Evolutionary conservation across 352 stramenopile species (phyloP).

Genomic region (Globisporangium cylindrosporum): DNA sequence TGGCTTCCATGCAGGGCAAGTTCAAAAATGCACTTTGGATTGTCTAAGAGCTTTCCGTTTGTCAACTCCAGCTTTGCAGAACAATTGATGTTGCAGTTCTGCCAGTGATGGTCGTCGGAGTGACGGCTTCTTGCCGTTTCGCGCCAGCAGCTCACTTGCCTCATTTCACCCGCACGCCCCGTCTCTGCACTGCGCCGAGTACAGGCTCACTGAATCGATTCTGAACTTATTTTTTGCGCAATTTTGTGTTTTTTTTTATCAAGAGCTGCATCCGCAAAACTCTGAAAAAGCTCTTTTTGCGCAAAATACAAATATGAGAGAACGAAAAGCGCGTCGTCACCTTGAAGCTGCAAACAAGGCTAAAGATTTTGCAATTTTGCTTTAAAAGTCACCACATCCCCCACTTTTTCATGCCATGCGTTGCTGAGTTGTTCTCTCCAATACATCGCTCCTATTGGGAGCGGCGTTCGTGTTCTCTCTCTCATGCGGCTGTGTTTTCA

Average conservation of each 20-base stretch:
- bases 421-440: background rate
- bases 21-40: background rate
- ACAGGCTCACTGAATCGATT: constrained; percentile 9
- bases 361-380: background rate
- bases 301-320: background rate
- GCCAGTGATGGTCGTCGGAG: background rate
- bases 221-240: constrained; percentile 5
- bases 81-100: background rate
- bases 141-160: constrained; percentile 1
- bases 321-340: background rate
- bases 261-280: background rate
- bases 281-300: too few relatives aligned
- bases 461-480: background rate
- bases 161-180: background rate
- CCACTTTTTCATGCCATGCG: background rate
- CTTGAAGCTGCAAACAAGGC: constrained; percentile 4
- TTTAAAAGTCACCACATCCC: background rate
- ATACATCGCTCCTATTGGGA: background rate
- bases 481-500: background rate
- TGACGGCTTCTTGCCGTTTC: background rate
- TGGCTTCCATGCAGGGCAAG: too few relatives aligned
- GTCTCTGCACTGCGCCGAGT: background rate
- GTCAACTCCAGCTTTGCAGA: constrained; percentile 7
- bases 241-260: background rate
- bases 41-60: background rate